Conservation (phyloP, 257 asterid genomes). For the Phtheirospermum japonicum region DNA sequence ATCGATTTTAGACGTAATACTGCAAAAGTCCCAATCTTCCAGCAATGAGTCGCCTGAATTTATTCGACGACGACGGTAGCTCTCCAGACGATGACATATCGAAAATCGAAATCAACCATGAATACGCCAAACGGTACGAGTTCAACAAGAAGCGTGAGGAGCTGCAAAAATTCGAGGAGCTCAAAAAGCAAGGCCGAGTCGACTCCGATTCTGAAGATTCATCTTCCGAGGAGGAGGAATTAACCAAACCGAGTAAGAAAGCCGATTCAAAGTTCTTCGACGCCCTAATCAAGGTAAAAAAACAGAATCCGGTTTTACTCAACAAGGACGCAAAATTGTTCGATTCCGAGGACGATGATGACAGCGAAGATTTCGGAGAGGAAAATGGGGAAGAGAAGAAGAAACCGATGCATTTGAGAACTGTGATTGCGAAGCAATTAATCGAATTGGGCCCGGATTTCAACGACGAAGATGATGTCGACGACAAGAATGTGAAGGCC, state of each 20-base stretch:
- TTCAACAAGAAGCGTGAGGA: constrained; percentile 85
- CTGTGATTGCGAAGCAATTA: constrained; percentile 63
- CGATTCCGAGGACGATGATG: constrained; percentile 32
- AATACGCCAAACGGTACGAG: constrained; percentile 68
- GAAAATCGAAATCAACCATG: constrained; percentile 58
- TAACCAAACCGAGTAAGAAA: constrained; percentile 34
- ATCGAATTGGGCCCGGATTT: constrained; percentile 72
- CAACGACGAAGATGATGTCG: constrained; percentile 38
- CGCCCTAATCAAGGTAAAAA: constrained; percentile 58
- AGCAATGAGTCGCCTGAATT: constrained; percentile 37
- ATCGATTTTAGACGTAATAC: not conserved
- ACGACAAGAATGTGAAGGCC: constrained; percentile 40
- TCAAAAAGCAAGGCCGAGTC: constrained; percentile 60
- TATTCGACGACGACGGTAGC: constrained; percentile 45
- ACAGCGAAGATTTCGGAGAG: constrained; percentile 15
- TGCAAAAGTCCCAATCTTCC: constrained; percentile 7
- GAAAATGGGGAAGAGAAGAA: constrained; percentile 25
- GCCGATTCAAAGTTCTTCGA: constrained; percentile 49
- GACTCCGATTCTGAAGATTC: constrained; percentile 46
- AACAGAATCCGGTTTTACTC: constrained; percentile 57
- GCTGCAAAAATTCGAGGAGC: constrained; percentile 58
- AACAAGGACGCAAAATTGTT: constrained; percentile 62
- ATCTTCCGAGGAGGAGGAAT: constrained; percentile 30
- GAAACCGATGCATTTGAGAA: constrained; percentile 76
- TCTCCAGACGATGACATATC: constrained; percentile 36